Conservation (phyloP, 768 basidiomycete genomes). For the Cystofilobasidium macerans region DNA sequence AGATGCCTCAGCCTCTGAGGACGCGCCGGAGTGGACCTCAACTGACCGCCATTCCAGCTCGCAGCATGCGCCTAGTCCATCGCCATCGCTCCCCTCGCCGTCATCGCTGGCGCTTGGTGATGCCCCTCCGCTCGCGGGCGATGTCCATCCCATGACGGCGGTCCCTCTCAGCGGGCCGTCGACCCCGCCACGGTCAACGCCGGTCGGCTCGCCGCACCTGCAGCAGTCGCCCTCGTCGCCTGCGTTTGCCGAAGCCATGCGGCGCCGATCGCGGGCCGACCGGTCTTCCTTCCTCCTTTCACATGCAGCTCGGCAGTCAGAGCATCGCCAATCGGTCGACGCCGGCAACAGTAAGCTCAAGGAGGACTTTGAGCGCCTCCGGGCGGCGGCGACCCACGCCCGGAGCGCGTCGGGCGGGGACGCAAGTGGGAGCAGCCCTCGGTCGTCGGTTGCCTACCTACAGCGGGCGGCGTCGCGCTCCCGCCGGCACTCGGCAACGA, state of each 20-base stretch:
- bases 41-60: too few relatives aligned
- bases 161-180: too few relatives aligned
- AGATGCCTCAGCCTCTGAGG: too few relatives aligned
- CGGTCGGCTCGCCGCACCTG: background rate
- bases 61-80: too few relatives aligned
- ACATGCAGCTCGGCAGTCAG: background rate
- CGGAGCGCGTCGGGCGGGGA: background rate
- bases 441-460: background rate
- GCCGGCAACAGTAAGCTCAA: background rate
- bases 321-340: constrained; percentile 4
- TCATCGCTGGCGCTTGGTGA: too few relatives aligned
- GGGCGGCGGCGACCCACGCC: background rate
- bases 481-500: background rate
- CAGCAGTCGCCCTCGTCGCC: background rate
- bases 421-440: background rate
- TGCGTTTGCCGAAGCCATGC: background rate
- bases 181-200: background rate
- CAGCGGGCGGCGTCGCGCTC: background rate
- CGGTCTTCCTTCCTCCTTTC: constrained; percentile 14
- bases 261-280: background rate
- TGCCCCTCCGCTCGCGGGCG: too few relatives aligned
- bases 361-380: background rate
- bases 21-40: too few relatives aligned
- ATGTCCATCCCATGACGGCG: too few relatives aligned
- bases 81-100: too few relatives aligned